These are phyloP conservation scores for Pythium folliculosum DNA, from an alignment of 352 stramenopile genomes.

Conservation along the genomic window DNA sequence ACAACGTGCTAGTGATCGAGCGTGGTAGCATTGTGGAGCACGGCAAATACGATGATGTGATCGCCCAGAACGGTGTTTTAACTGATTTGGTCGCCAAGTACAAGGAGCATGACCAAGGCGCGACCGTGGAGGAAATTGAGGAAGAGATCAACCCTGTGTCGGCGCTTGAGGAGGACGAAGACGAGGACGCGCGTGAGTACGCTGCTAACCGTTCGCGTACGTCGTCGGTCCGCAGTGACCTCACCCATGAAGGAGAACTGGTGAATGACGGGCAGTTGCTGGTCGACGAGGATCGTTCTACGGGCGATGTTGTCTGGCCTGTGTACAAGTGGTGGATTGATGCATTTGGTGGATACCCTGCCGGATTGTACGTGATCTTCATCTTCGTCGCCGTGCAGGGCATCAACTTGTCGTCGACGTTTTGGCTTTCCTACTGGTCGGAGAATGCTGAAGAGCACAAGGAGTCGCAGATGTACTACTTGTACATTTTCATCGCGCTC, in stretches of 20 bases:
- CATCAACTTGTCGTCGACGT: constrained; percentile 54
- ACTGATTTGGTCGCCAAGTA: constrained; percentile 72
- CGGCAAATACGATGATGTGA: constrained; percentile 60
- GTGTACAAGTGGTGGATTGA: constrained; percentile 70
- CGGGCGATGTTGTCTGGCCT: constrained; percentile 67
- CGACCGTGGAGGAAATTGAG: constrained; percentile 25
- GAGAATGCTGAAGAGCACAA: constrained; percentile 56
- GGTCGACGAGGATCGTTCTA: constrained; percentile 71
- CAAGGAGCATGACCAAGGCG: constrained; percentile 51
- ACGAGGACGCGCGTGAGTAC: constrained; percentile 42
- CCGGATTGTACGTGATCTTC: constrained; percentile 51
- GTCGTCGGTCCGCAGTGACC: constrained; percentile 58
- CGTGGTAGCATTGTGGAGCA: constrained; percentile 57
- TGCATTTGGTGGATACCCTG: constrained; percentile 58
- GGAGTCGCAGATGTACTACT: constrained; percentile 74
- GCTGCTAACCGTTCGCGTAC: constrained; percentile 41
- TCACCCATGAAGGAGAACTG: constrained; percentile 31
- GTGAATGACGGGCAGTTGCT: constrained; percentile 47
- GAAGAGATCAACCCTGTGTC: constrained; percentile 24
- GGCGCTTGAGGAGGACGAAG: constrained; percentile 38
- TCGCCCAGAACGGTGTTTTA: constrained; percentile 52
- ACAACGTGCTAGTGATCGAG: constrained; percentile 60
- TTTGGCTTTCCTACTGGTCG: constrained; percentile 96
- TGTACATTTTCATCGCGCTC: constrained; percentile 85
- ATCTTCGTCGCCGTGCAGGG: constrained; percentile 54